Base-by-base conservation (phyloP, 78 protist genomes). In the Dictyostelium intermedium region DNA sequence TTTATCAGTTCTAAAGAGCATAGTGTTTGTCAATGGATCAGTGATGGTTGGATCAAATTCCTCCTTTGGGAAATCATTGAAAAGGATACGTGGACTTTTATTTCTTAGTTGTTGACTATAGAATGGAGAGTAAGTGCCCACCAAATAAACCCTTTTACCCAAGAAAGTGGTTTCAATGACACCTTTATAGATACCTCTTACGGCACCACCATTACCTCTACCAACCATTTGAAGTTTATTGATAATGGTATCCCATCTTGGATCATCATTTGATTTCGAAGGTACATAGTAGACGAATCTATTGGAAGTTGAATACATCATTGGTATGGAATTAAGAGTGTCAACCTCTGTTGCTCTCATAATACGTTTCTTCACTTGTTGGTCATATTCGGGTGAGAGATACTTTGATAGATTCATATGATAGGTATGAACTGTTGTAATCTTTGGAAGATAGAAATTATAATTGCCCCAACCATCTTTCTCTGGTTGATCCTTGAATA, bases 181-280 rank as follows among this genome's bases (percentile, higher is more conserved):
- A n/a, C 94, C 94, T 45, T 80, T 63, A 20, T 89, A 69, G 9
- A 89, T 77, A 30, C 84, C 66, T 63, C 94, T 60, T 5, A 89
- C 94, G 2, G 32, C 43, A 4, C 82, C 82, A 47, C 94, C 94
- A 80, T 89, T 89, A 2, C 94, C 94, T 27, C 85, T 60, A 20
- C 94, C 94, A 80, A 45, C 27, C 23, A 89, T 13, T 43, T 50
- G 70, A 27, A 89, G 72, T 35, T 43, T 23, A 35, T 50, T 47
- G 32, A 77, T 30, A 37, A 76, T 5, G 2, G 16, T 13, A 3
- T 89, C 94, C 94, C 94, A 89, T 47, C 25, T 30, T 43, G 69
- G 63, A 69, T 89, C 94, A 5, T 37, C 34, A 45, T 89, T 66
- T 20, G 79, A 89, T 66, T 37, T 20, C 14, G 77, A 78, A 23